These are phyloP conservation scores for Scutellaria barbata DNA, from an alignment of 257 asterid genomes.

Conservation along the genomic window DNA sequence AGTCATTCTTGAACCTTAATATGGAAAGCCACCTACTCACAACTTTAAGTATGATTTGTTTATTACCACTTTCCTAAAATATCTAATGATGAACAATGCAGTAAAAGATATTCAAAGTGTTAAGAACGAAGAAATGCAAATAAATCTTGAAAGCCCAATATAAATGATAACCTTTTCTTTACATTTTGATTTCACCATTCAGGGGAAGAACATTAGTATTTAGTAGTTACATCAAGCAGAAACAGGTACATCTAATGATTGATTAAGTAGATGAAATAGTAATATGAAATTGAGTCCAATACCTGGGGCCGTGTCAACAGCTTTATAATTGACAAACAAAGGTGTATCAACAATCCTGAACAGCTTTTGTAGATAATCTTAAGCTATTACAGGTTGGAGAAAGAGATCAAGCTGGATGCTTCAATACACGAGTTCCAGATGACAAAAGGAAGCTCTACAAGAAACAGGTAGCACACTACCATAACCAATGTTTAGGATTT, in stretches of 20 bases:
- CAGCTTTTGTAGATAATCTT: slow-evolving; percentile 3
- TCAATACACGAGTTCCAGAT: slow-evolving; percentile 8
- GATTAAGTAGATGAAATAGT: neutral
- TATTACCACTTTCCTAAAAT: too few relatives aligned
- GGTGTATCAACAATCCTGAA: neutral
- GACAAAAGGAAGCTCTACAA: slow-evolving; percentile 11
- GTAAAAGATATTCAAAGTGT: neutral
- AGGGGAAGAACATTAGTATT: neutral
- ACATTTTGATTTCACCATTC: too few relatives aligned
- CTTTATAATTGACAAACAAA: neutral
- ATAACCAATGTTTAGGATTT: slow-evolving; percentile 4
- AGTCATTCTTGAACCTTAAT: too few relatives aligned
- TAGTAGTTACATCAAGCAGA: slow-evolving; percentile 23
- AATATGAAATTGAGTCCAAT: too few relatives aligned
- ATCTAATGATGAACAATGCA: neutral
- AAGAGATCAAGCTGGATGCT: slow-evolving; percentile 23
- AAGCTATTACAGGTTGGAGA: slow-evolving; percentile 4
- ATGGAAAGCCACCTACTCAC: too few relatives aligned
- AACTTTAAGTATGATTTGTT: too few relatives aligned
- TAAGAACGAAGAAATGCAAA: slow-evolving; percentile 17
- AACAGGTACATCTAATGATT: slow-evolving; percentile 12
- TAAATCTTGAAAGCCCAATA: neutral
- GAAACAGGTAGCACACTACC: slow-evolving; percentile 15
- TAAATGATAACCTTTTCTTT: neutral
- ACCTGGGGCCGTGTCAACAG: too few relatives aligned